Conservation (phyloP, 148 eudicot species). For the Rhododendron williamsianum region DNA sequence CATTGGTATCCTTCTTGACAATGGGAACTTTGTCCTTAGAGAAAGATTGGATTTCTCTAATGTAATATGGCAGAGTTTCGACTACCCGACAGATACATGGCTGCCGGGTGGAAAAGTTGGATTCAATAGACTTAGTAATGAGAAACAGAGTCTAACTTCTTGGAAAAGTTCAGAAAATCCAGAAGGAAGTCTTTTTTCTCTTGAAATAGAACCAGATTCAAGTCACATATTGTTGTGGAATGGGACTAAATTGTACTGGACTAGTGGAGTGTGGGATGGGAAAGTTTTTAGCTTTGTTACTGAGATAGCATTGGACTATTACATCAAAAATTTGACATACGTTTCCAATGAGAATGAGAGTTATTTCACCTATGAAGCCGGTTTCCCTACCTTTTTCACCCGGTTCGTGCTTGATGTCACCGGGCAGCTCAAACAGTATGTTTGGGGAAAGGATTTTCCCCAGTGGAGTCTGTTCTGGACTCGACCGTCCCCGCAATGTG, state of each 20-base stretch:
- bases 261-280: neutral
- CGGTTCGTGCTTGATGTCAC: neutral
- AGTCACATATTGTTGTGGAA: neutral
- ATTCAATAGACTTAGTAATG: neutral
- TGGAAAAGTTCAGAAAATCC: slow-evolving; percentile 3
- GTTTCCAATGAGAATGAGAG: neutral
- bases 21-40: neutral
- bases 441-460: neutral
- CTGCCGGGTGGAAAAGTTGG: slow-evolving; percentile 4
- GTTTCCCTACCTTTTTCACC: neutral
- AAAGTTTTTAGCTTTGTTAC: neutral
- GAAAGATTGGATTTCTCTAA: neutral
- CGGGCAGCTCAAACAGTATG: neutral
- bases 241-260: neutral
- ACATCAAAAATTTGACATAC: neutral
- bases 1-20: neutral
- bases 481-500: neutral
- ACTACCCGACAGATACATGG: neutral
- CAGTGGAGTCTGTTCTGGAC: neutral
- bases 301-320: neutral
- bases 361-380: neutral
- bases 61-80: neutral
- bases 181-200: neutral
- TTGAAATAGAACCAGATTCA: neutral
- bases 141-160: neutral